Evolutionary conservation across 1,139 yeast species (phyloP).

Genomic region (Diutina rugosa): DNA sequence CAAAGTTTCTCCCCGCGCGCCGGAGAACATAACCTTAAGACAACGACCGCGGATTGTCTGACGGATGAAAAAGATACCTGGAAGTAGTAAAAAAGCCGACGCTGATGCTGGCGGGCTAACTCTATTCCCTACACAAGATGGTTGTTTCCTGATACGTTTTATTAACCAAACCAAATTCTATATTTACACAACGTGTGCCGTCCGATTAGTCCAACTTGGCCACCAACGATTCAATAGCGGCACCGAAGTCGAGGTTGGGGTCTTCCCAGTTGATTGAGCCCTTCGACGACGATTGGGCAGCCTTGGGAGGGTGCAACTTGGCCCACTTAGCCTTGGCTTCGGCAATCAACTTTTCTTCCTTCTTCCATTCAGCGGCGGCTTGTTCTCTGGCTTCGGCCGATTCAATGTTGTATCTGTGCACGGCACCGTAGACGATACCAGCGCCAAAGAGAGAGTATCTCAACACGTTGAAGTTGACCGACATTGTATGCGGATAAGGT

Average conservation of each 20-base stretch:
- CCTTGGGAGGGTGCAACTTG: slow-evolving; percentile 34
- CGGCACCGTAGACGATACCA: slow-evolving; percentile 83
- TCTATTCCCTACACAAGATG: too few relatives aligned
- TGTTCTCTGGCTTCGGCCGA: slow-evolving; percentile 44
- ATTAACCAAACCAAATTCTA: slow-evolving; percentile 1
- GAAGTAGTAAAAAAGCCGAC: not conserved
- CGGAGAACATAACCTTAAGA: not conserved
- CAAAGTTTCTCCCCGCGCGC: not conserved
- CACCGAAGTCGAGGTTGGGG: slow-evolving; percentile 76
- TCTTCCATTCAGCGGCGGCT: slow-evolving; percentile 46
- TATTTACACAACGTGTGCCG: not conserved
- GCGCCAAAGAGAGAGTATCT: slow-evolving; percentile 90
- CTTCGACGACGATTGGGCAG: slow-evolving; percentile 12
- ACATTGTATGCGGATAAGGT: slow-evolving; percentile 4
- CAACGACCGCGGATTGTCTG: too few relatives aligned
- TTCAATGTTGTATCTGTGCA: slow-evolving; percentile 65
- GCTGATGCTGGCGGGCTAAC: not conserved
- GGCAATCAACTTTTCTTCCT: slow-evolving; percentile 64
- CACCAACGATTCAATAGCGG: slow-evolving; percentile 30
- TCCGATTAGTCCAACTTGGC: slow-evolving; percentile 26
- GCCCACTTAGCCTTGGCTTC: slow-evolving; percentile 87
- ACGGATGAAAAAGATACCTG: not conserved
- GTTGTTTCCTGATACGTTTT: not conserved
- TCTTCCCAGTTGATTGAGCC: slow-evolving; percentile 69
- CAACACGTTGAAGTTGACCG: slow-evolving; percentile 50